phyloP scores from a whole-genome alignment of 768 basidiomycete genomes.

The Rhizopogon salebrosus region DNA sequence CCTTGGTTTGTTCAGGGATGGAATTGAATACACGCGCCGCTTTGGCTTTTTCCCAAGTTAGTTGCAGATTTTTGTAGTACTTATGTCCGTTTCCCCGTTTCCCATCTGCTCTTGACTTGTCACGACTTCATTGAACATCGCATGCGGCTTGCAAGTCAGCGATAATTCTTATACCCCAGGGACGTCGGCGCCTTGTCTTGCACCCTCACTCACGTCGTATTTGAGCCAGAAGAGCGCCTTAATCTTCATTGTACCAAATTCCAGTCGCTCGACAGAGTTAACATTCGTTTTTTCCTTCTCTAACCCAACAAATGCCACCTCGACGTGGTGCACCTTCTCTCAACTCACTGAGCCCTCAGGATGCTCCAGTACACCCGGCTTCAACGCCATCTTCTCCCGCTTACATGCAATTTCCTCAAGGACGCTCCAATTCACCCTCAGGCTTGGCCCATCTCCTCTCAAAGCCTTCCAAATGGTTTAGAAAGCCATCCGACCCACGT shows the following conservation, averaged over 20 bases:
- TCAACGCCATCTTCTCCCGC: slow-evolving; percentile 29
- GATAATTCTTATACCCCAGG: background rate
- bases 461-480: slow-evolving; percentile 71
- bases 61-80: background rate
- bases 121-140: background rate
- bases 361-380: slow-evolving; percentile 13
- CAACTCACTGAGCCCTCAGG: slow-evolving; percentile 37
- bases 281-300: slow-evolving; percentile 7
- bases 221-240: background rate
- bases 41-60: background rate
- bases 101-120: background rate
- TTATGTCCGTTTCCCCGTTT: background rate
- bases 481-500: slow-evolving; percentile 53
- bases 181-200: background rate
- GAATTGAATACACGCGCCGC: background rate
- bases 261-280: slow-evolving; percentile 3
- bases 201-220: background rate
- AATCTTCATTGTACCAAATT: slow-evolving; percentile 1
- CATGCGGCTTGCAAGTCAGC: background rate
- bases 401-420: slow-evolving; percentile 32
- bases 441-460: slow-evolving; percentile 63
- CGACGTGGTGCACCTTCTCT: slow-evolving; percentile 38
- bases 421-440: slow-evolving; percentile 60
- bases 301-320: slow-evolving; percentile 37
- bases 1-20: too few relatives aligned